Conservation (phyloP, 139 green algal genomes). For the Zygnema cylindricum region DNA sequence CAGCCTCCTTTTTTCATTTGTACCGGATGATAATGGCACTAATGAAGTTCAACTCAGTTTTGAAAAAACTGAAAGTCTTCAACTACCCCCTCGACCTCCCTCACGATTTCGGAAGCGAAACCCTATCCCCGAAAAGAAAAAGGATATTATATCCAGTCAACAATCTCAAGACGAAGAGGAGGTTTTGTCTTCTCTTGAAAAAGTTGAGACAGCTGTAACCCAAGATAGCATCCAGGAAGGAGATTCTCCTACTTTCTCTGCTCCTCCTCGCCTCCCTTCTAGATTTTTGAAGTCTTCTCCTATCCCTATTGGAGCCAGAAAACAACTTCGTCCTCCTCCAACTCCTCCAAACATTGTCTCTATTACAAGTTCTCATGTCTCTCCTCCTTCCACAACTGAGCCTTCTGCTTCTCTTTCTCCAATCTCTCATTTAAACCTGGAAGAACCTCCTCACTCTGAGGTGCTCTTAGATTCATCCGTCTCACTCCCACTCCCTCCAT, state of each 20-base stretch:
- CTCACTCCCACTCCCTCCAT: background rate
- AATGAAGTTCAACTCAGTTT: background rate
- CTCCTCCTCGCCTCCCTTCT: background rate
- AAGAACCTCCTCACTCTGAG: background rate
- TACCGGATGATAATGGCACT: background rate
- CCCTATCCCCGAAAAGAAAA: background rate
- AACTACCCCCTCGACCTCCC: background rate
- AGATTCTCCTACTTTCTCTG: background rate
- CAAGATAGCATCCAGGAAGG: background rate
- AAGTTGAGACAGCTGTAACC: background rate
- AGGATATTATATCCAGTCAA: background rate
- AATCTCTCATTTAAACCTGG: background rate
- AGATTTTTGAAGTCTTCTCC: background rate
- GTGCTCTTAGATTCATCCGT: background rate
- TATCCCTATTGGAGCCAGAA: background rate
- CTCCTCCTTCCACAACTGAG: background rate
- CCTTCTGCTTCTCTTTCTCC: background rate
- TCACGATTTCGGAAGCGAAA: background rate
- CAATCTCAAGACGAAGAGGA: background rate
- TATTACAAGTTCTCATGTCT: background rate
- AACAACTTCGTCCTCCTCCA: background rate
- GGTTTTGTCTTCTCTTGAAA: background rate
- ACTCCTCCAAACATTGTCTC: background rate
- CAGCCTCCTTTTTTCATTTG: background rate
- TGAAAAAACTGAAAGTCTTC: background rate